phyloP scores from a whole-genome alignment of 345 rosid species.

The Crucihimalaya himalaica region DNA sequence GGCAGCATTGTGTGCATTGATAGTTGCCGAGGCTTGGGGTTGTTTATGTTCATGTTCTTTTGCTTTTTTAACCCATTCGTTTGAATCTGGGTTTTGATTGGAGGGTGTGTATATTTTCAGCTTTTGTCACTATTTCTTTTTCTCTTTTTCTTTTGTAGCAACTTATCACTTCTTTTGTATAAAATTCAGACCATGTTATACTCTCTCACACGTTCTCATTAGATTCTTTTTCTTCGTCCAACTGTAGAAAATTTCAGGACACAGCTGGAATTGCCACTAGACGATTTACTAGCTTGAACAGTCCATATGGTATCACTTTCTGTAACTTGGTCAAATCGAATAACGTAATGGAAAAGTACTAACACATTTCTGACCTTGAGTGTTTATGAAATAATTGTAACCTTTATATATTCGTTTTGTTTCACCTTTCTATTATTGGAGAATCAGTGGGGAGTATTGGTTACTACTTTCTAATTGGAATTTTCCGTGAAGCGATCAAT shows the following conservation, averaged over 20 bases:
- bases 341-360: constrained; percentile 4
- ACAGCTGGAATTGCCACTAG: constrained; percentile 12
- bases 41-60: constrained; percentile 15
- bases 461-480: not conserved
- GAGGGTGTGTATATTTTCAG: constrained; percentile 30
- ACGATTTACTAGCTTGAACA: not conserved
- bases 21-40: constrained; percentile 25
- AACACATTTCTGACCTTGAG: not conserved
- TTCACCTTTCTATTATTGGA: not conserved
- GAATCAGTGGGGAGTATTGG: too few relatives aligned
- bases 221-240: not conserved
- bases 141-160: not conserved
- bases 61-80: not conserved
- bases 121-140: not conserved
- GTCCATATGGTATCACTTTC: constrained; percentile 8
- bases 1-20: constrained; percentile 34
- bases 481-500: not conserved
- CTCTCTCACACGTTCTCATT: constrained; percentile 20
- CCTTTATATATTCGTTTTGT: not conserved
- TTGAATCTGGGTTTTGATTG: constrained; percentile 35
- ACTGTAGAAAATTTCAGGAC: constrained; percentile 8
- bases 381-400: not conserved
- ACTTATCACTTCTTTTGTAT: constrained; percentile 30
- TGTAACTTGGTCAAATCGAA: constrained; percentile 2
- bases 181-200: constrained; percentile 34